A percentile compares a stretch with the other conserved stretches of the same genome.
Evolutionary conservation across 805 yeast genomes (phyloP).

Genomic region (Candida xyloterini): DNA sequence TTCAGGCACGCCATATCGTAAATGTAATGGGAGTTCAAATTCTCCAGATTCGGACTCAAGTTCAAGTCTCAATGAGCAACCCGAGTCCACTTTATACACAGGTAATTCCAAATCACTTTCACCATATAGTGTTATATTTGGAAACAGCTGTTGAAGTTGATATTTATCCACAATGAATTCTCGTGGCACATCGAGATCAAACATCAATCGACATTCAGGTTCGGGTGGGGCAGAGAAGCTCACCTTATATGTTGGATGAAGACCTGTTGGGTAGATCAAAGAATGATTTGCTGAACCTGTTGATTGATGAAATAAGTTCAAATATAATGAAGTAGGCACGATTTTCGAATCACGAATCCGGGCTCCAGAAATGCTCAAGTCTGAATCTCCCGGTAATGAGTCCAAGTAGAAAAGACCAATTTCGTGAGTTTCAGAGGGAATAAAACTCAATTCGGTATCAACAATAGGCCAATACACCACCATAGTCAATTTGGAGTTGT

Average conservation of each 20-base stretch:
- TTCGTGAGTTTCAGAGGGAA: slow-evolving; percentile 15
- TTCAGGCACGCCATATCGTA: slow-evolving; percentile 29
- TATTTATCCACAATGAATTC: slow-evolving; percentile 28
- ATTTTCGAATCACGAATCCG: slow-evolving; percentile 13
- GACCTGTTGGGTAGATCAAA: slow-evolving; percentile 18
- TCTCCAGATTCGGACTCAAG: slow-evolving; percentile 20
- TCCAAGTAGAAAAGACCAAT: slow-evolving; percentile 23
- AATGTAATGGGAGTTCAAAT: slow-evolving; percentile 33
- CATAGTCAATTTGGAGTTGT: slow-evolving; percentile 12
- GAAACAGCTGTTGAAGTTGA: slow-evolving; percentile 19
- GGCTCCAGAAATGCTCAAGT: slow-evolving; percentile 22
- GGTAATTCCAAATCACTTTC: slow-evolving; percentile 33
- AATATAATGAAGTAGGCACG: slow-evolving; percentile 25
- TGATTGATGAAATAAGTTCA: slow-evolving; percentile 21
- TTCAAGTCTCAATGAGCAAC: slow-evolving; percentile 20
- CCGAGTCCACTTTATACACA: slow-evolving; percentile 26
- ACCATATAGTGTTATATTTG: slow-evolving; percentile 16
- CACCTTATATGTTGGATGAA: slow-evolving; percentile 29
- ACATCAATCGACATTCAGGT: slow-evolving; percentile 22
- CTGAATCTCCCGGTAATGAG: slow-evolving; percentile 17
- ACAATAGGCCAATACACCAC: slow-evolving; percentile 23
- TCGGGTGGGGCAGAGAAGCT: slow-evolving; percentile 5
- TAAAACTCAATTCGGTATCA: slow-evolving; percentile 10
- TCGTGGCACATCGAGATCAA: slow-evolving; percentile 26
- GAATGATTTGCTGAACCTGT: slow-evolving; percentile 17